phyloP scores from a whole-genome alignment of 257 asterid species.

The Cinchona pubescens region DNA sequence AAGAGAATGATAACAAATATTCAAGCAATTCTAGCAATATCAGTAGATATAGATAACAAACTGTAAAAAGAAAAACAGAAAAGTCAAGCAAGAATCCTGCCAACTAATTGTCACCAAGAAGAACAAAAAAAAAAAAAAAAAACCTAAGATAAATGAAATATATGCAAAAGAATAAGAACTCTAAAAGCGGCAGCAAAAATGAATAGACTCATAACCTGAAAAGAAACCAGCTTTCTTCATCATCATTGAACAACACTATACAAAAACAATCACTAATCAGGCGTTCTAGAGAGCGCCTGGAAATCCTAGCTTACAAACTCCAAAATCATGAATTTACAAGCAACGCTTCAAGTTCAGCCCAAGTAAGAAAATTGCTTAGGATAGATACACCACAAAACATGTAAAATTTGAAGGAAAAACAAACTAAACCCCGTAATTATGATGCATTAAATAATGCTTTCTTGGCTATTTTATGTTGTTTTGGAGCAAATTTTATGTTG shows the following conservation, averaged over 20 bases:
- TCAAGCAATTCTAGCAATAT: not conserved
- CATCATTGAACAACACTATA: slow-evolving; percentile 9
- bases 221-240: slow-evolving; percentile 20
- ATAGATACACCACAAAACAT: too few species aligned
- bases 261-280: slow-evolving; percentile 1
- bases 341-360: not conserved
- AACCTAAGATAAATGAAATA: slow-evolving; percentile 1
- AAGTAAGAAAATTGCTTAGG: not conserved
- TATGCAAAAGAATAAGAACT: not conserved
- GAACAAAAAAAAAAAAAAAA: not conserved
- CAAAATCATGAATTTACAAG: slow-evolving; percentile 12
- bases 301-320: slow-evolving; percentile 16
- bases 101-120: slow-evolving; percentile 1
- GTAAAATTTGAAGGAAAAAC: too few species aligned
- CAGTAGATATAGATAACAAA: slow-evolving; percentile 1
- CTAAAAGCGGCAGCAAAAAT: not conserved
- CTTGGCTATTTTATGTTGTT: too few species aligned
- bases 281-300: slow-evolving; percentile 1
- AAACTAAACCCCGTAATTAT: too few species aligned
- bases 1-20: not conserved
- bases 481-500: too few species aligned
- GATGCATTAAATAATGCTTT: too few species aligned
- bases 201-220: slow-evolving; percentile 17
- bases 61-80: not conserved
- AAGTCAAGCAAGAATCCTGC: slow-evolving; percentile 1